phyloP scores from a whole-genome alignment of 2,329 filamentous ascomycete genomes.

The Aureobasidium sp. region DNA sequence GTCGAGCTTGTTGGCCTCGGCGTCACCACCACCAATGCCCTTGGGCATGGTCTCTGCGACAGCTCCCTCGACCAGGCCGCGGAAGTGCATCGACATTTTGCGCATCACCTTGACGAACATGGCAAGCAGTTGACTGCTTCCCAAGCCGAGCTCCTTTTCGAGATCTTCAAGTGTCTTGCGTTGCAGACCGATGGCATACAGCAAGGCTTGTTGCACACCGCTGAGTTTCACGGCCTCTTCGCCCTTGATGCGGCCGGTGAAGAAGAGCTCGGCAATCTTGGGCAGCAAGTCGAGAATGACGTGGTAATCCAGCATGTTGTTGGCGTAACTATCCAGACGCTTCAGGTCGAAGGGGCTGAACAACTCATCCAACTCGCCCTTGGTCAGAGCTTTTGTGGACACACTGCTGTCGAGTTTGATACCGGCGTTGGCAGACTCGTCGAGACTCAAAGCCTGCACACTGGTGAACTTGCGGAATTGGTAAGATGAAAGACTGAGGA shows the following conservation, averaged over 20 bases:
- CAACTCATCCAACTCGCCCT: constrained; percentile 65
- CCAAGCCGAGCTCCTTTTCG: constrained; percentile 69
- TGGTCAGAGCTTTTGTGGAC: constrained; percentile 55
- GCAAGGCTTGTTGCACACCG: constrained; percentile 76
- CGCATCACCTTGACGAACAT: constrained; percentile 97
- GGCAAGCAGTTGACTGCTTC: constrained; percentile 73
- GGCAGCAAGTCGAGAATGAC: constrained; percentile 92
- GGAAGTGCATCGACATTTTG: constrained; percentile 77
- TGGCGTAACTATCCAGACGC: constrained; percentile 88
- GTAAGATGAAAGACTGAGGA: constrained; percentile 81
- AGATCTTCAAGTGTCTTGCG: constrained; percentile 77
- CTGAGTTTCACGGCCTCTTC: constrained; percentile 57
- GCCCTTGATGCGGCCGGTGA: constrained; percentile 60
- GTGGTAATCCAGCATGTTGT: constrained; percentile 96
- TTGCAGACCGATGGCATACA: constrained; percentile 87
- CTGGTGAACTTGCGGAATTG: constrained; percentile 81
- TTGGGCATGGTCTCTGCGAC: constrained; percentile 42
- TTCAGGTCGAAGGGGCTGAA: constrained; percentile 93
- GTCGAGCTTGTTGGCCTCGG: constrained; percentile 55
- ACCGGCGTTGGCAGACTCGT: constrained; percentile 73
- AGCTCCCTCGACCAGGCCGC: constrained; percentile 64
- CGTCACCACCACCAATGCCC: constrained; percentile 47
- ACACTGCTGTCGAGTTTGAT: constrained; percentile 51
- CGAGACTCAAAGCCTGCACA: constrained; percentile 73
- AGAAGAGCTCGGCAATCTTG: constrained; percentile 73